phyloP scores from a whole-genome alignment of 129 eudicot genomes.

The Solidago caesia region DNA sequence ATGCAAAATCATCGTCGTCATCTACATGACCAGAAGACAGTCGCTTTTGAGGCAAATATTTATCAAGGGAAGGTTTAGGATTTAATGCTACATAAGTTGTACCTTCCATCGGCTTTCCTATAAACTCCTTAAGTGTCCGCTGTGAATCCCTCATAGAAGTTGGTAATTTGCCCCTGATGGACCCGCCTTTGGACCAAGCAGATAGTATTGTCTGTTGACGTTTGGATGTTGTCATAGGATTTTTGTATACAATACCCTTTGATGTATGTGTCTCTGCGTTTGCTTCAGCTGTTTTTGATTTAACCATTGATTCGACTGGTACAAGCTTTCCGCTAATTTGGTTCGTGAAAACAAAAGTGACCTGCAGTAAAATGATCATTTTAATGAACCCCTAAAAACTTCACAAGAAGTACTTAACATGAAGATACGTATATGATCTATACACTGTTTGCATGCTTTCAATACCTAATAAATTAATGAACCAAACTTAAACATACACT shows the following conservation, averaged over 20 bases:
- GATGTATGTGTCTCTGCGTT: slow-evolving; percentile 17
- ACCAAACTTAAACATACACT: too few relatives aligned
- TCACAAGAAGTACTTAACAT: too few relatives aligned
- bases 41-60: slow-evolving; percentile 58
- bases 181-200: slow-evolving; percentile 31
- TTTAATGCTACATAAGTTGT: slow-evolving; percentile 34
- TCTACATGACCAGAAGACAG: slow-evolving; percentile 40
- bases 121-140: slow-evolving; percentile 29
- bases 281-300: slow-evolving; percentile 34
- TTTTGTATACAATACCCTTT: slow-evolving; percentile 33
- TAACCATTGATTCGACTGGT: slow-evolving; percentile 69
- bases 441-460: too few relatives aligned
- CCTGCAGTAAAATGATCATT: slow-evolving; percentile 39
- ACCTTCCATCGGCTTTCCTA: slow-evolving; percentile 46
- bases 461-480: too few relatives aligned
- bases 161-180: slow-evolving; percentile 40
- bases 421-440: too few relatives aligned
- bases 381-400: neutral
- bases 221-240: slow-evolving; percentile 30
- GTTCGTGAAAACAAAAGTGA: slow-evolving; percentile 83
- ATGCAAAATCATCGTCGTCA: slow-evolving; percentile 60
- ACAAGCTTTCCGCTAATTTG: slow-evolving; percentile 94
- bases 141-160: slow-evolving; percentile 43
- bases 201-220: slow-evolving; percentile 36
- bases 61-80: slow-evolving; percentile 34